These are phyloP conservation scores for Naganishia sp. DNA, from an alignment of 1,284 basidiomycete species.

Conservation along the genomic window DNA sequence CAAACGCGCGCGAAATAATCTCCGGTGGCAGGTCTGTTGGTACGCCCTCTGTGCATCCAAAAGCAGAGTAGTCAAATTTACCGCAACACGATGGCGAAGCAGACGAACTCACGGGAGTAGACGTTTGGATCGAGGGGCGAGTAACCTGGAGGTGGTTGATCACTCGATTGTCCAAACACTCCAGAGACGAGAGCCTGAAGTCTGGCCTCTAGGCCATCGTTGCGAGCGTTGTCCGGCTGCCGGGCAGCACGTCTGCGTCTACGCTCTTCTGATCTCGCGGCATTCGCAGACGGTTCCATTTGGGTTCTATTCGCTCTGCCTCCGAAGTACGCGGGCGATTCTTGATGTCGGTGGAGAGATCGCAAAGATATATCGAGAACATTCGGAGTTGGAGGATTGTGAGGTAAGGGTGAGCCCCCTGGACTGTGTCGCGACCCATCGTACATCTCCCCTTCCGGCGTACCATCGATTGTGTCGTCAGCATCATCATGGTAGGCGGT, in stretches of 20 bases:
- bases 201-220: slow-evolving; percentile 24
- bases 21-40: slow-evolving; percentile 54
- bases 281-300: background rate
- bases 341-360: slow-evolving; percentile 41
- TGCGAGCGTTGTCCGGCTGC: slow-evolving; percentile 3
- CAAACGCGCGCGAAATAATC: slow-evolving; percentile 53
- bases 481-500: slow-evolving; percentile 28
- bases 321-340: slow-evolving; percentile 44
- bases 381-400: slow-evolving; percentile 61
- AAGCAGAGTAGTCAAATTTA: background rate
- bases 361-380: slow-evolving; percentile 59
- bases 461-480: slow-evolving; percentile 31
- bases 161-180: slow-evolving; percentile 21
- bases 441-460: slow-evolving; percentile 32
- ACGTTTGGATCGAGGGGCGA: slow-evolving; percentile 54
- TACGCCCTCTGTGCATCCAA: slow-evolving; percentile 41
- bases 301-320: slow-evolving; percentile 37
- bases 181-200: slow-evolving; percentile 19
- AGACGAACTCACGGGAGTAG: slow-evolving; percentile 44
- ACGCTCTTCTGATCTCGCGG: slow-evolving; percentile 15
- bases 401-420: slow-evolving; percentile 45
- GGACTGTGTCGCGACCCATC: slow-evolving; percentile 31
- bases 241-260: slow-evolving; percentile 24
- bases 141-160: slow-evolving; percentile 51
- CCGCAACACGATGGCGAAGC: background rate